These are phyloP conservation scores for Eucalyptus sp. DNA, from an alignment of 345 rosid genomes.

Conservation along the genomic window DNA sequence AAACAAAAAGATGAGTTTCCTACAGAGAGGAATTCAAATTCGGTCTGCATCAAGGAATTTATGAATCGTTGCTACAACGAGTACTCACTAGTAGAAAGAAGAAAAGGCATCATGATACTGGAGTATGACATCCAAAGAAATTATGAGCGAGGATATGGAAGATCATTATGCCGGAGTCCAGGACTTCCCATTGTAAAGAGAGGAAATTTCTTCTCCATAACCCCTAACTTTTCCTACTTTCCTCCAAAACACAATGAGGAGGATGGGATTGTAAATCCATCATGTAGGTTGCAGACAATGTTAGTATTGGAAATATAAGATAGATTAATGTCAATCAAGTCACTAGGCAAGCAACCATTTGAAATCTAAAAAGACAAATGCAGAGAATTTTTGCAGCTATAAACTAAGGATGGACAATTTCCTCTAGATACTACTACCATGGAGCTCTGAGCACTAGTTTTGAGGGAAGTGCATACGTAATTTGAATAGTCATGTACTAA, in stretches of 20 bases:
- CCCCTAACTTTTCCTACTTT: background rate
- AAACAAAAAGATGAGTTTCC: background rate
- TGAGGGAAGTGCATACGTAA: background rate
- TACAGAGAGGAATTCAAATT: background rate
- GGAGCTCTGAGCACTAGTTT: background rate
- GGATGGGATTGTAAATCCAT: background rate
- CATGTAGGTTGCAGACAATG: background rate
- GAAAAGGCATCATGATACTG: background rate
- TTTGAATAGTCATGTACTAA: background rate
- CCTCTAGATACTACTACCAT: background rate
- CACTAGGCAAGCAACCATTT: background rate
- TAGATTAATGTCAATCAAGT: background rate
- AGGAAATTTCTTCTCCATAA: background rate
- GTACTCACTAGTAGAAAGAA: background rate
- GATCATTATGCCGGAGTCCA: background rate
- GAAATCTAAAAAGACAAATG: background rate
- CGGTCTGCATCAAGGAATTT: background rate
- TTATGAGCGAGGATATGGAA: background rate
- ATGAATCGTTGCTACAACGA: background rate
- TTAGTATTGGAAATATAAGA: background rate
- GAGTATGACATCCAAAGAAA: background rate
- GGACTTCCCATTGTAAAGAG: background rate
- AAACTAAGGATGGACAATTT: background rate
- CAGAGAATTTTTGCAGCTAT: background rate
- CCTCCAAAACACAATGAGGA: background rate